Base-by-base conservation (phyloP, 768 basidiomycete species). In the Trametes coccinea region DNA sequence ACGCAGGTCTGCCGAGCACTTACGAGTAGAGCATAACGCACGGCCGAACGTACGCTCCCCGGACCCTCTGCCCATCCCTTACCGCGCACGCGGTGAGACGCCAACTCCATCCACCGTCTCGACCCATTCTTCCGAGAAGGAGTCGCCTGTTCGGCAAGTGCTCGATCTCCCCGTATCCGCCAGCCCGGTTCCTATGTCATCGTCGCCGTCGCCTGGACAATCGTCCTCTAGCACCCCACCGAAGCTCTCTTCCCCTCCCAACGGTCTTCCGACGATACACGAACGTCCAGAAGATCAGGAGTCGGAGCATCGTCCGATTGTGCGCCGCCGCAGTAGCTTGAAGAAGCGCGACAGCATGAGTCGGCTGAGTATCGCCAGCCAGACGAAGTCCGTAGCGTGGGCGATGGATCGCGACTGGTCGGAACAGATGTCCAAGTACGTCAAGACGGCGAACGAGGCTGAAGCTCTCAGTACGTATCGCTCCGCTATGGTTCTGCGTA, bases 301-400 rank as follows among this genome's bases (percentile, higher is more conserved):
- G 3, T 60, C 47, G 5, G 63, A 71, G 31, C 75, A 69, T 34
- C 73, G 72, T 4, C 75, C 73, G 14, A 64, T 79, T 10, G 75
- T 77, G 40, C 83, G 79, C 56, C 76, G 83, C 62, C 78, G 86
- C 60, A 90, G 89, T 66, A 88, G 85, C 66, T 80, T 90, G 64
- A 88, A 83, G 72, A 82, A 85, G 58, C 76, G 75, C 22, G 81
- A 80, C 66, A 77, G 74, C 60, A 77, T 75, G 52, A 76, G 79
- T 68, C 71, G 75, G 56, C 74, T 81, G 61, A 83, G 81, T 44
- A 67, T 78, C 64, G 75, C 72, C 37, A 84, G 86, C 61, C 76
- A 84, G 31, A 73, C 79, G 16, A 90, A 90, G 74, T 82, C 83
- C 5, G 88, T 90, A 7, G 87, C 88, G 40, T 90, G 88, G 88